phyloP scores from a whole-genome alignment of 352 stramenopile genomes.

The Phytopythium boreale region DNA sequence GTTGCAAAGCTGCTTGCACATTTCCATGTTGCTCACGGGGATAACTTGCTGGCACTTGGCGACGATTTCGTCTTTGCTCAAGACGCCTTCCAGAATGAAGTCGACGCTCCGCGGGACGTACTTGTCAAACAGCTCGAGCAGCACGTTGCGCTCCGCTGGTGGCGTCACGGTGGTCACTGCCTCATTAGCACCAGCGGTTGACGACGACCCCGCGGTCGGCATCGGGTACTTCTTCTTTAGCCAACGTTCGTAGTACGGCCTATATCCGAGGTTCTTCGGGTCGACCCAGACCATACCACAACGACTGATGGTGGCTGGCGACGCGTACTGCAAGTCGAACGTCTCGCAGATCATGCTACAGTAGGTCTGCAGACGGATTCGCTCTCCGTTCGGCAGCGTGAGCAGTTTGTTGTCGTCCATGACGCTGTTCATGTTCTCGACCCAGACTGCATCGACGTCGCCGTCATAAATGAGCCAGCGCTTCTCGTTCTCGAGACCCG shows the following conservation, averaged over 20 bases:
- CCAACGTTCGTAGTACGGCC: conserved; percentile 94
- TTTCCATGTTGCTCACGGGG: conserved; percentile 92
- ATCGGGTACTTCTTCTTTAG: conserved; percentile 88
- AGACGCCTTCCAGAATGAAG: conserved; percentile 91
- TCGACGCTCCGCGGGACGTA: conserved; percentile 91
- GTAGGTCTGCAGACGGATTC: conserved; percentile 91
- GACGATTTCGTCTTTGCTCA: conserved; percentile 86
- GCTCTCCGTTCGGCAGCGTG: conserved; percentile 94
- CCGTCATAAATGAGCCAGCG: conserved; percentile 96
- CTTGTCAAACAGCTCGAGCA: conserved; percentile 92
- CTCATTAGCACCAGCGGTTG: background rate
- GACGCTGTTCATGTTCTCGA: conserved; percentile 98
- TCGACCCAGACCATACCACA: conserved; percentile 98
- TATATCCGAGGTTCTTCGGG: conserved; percentile 94
- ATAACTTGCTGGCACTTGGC: conserved; percentile 92
- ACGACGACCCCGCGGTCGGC: conserved; percentile 3
- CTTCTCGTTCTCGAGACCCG: conserved; percentile 91
- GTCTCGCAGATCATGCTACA: conserved; percentile 95
- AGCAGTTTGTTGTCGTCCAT: conserved; percentile 97
- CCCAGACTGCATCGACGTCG: conserved; percentile 95
- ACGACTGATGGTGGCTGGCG: conserved; percentile 92
- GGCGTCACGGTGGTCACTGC: conserved; percentile 10
- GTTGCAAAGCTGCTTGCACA: conserved; percentile 95
- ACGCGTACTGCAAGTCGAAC: conserved; percentile 95
- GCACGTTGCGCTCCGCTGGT: conserved; percentile 44